phyloP scores from a whole-genome alignment of 352 stramenopile species.

The Phytophthora kernoviae region DNA sequence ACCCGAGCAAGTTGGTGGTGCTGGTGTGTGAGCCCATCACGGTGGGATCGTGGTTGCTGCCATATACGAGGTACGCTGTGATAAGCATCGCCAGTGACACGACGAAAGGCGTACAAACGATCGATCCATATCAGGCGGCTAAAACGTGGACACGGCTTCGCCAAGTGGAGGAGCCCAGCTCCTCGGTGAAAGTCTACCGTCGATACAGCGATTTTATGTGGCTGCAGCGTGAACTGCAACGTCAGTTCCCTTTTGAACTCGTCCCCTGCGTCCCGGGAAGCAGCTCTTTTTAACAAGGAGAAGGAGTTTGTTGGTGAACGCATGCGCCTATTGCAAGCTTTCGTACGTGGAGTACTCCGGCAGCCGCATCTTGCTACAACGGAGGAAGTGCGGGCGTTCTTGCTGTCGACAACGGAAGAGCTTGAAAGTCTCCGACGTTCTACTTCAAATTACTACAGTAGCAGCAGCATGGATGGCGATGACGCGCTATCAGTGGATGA shows the following conservation, averaged over 20 bases:
- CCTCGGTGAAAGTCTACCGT: slow-evolving; percentile 84
- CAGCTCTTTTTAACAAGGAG: slow-evolving; percentile 85
- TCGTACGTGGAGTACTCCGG: slow-evolving; percentile 75
- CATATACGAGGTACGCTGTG: slow-evolving; percentile 84
- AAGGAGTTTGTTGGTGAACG: slow-evolving; percentile 86
- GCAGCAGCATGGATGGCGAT: slow-evolving; percentile 43
- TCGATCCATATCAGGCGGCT: slow-evolving; percentile 72
- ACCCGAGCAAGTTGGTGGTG: slow-evolving; percentile 82
- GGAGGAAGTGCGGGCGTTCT: slow-evolving; percentile 74
- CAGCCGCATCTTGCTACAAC: slow-evolving; percentile 67
- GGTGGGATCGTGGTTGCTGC: slow-evolving; percentile 82
- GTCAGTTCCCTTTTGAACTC: slow-evolving; percentile 75
- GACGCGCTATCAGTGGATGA: slow-evolving; percentile 51
- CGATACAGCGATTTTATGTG: slow-evolving; percentile 89
- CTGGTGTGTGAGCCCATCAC: slow-evolving; percentile 81
- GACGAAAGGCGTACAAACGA: slow-evolving; percentile 32
- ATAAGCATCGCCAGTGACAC: slow-evolving; percentile 77
- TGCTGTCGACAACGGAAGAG: slow-evolving; percentile 83
- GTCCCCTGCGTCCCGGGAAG: slow-evolving; percentile 76
- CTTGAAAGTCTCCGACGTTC: slow-evolving; percentile 71
- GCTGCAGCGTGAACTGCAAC: slow-evolving; percentile 70
- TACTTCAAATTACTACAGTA: slow-evolving; percentile 39
- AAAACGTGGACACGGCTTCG: slow-evolving; percentile 80
- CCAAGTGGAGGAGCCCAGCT: slow-evolving; percentile 72
- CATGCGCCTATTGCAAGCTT: slow-evolving; percentile 83